Evolutionary conservation across 164 flowering plant genomes (phyloP).

Genomic region (Aristolochia californica): DNA sequence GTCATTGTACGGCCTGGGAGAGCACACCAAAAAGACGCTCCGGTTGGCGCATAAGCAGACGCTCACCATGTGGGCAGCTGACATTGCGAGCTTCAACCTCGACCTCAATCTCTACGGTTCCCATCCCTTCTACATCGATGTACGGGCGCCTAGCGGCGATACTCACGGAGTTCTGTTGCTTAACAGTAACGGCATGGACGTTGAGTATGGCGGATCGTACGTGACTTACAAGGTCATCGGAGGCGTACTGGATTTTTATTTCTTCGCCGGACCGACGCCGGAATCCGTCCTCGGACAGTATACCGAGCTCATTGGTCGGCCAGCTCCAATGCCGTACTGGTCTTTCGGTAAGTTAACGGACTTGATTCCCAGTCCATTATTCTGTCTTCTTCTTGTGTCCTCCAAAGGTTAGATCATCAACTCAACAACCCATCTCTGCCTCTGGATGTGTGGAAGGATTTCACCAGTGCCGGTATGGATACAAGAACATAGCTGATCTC

Average conservation of each 20-base stretch:
- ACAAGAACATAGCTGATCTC: conserved; percentile 47
- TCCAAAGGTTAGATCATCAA: no score
- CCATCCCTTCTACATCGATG: conserved; percentile 77
- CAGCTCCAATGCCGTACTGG: conserved; percentile 39
- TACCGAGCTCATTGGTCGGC: conserved; percentile 28
- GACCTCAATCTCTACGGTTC: conserved; percentile 71
- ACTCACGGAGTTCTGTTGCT: conserved; percentile 48
- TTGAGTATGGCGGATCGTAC: conserved; percentile 15
- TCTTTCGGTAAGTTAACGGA: conserved; percentile 33
- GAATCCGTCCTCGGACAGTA: conserved; percentile 23
- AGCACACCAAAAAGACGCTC: conserved; percentile 66
- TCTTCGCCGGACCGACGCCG: conserved; percentile 29
- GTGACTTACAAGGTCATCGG: conserved; percentile 29
- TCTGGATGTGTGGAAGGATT: conserved; percentile 35
- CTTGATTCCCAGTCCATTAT: no score
- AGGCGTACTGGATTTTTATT: conserved; percentile 29
- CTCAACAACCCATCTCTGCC: no score
- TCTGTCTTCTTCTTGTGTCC: no score
- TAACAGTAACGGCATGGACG: conserved; percentile 35
- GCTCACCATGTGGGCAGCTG: conserved; percentile 66
- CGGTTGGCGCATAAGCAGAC: conserved; percentile 30
- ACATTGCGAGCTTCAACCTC: conserved; percentile 27
- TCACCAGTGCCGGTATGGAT: conserved; percentile 84
- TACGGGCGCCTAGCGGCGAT: conserved; percentile 31
- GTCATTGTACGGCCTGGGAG: conserved; percentile 72